Conservation (phyloP, 345 rosid genomes). For the Syzygium grande region DNA sequence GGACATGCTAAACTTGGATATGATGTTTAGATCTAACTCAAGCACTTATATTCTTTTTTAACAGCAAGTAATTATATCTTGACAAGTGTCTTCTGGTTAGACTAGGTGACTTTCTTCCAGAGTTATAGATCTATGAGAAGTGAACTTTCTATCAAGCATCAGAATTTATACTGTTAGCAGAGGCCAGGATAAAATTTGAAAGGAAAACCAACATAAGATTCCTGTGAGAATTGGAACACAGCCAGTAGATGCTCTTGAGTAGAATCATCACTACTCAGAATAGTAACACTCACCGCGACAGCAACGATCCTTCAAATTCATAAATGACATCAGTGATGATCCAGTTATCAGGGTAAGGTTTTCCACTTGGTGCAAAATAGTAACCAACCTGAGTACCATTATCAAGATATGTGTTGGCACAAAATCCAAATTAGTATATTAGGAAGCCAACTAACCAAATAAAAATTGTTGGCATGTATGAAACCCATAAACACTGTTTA, state of each 20-base stretch:
- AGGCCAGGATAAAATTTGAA: background rate
- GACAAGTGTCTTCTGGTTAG: background rate
- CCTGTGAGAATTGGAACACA: background rate
- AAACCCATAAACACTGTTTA: background rate
- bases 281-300: conserved; percentile 46
- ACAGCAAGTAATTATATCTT: background rate
- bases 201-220: background rate
- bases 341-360: conserved; percentile 99
- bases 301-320: conserved; percentile 80
- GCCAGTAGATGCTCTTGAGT: background rate
- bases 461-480: background rate
- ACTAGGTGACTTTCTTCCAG: background rate
- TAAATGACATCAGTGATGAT: conserved; percentile 86
- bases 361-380: conserved; percentile 95
- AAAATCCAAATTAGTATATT: background rate
- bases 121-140: background rate
- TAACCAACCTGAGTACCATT: conserved; percentile 71
- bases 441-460: background rate
- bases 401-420: background rate
- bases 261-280: background rate
- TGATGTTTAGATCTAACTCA: background rate
- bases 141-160: background rate
- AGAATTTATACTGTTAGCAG: background rate
- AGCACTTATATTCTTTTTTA: background rate
- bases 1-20: background rate